A percentile compares a stretch with the other conserved stretches of the same genome.
Conservation (phyloP, 257 asterid genomes). For the Solanum etuberosum region DNA sequence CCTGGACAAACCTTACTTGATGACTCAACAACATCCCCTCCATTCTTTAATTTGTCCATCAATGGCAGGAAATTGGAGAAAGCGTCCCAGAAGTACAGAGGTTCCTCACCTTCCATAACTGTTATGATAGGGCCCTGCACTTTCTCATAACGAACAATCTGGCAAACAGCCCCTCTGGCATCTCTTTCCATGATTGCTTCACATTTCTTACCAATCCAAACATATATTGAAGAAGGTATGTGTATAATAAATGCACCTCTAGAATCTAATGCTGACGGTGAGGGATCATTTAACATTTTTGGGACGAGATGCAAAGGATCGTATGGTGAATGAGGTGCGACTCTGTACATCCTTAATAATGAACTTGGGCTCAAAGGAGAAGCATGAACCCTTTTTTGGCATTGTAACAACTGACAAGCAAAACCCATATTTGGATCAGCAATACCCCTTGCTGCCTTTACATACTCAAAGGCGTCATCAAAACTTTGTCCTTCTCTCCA, state of each 20-base stretch:
- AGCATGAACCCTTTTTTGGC: conserved; percentile 44
- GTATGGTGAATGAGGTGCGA: conserved; percentile 42
- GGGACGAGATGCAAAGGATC: conserved; percentile 48
- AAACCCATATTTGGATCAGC: conserved; percentile 55
- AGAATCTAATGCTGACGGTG: conserved; percentile 35
- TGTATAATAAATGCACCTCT: conserved; percentile 42
- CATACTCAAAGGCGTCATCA: conserved; percentile 42
- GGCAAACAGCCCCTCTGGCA: conserved; percentile 42
- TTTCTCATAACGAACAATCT: conserved; percentile 43
- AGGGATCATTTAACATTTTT: conserved; percentile 36
- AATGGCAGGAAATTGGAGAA: conserved; percentile 32
- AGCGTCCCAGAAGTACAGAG: conserved; percentile 36
- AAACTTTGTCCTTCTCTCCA: conserved; percentile 50
- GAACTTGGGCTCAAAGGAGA: conserved; percentile 43
- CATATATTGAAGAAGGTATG: conserved; percentile 30
- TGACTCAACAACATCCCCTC: conserved; percentile 10
- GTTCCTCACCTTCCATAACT: conserved; percentile 31
- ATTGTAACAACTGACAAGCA: conserved; percentile 39
- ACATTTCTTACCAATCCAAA: conserved; percentile 39
- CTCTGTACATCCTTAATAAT: conserved; percentile 28
- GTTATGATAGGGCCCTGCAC: conserved; percentile 29
- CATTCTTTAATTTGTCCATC: conserved; percentile 22
- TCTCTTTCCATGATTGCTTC: conserved; percentile 35
- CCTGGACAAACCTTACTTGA: conserved; percentile 12
- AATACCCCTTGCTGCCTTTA: conserved; percentile 42